These are phyloP conservation scores for Carex kokanica DNA, from an alignment of 176 grass and related monocot genomes.

Conservation along the genomic window DNA sequence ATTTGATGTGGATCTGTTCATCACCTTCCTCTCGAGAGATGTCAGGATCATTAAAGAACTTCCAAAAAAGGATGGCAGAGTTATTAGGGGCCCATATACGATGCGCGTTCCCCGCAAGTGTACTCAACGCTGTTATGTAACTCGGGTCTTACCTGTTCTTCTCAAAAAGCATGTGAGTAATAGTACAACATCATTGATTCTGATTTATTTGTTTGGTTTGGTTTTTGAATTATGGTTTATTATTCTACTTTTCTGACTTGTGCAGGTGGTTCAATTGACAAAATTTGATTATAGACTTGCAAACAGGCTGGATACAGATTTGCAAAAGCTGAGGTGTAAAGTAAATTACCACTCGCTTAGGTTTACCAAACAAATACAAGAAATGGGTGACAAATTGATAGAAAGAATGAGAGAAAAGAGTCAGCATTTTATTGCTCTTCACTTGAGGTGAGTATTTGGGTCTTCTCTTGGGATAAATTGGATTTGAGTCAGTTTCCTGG, in stretches of 20 bases:
- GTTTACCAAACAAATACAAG: conserved; percentile 78
- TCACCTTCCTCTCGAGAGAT: conserved; percentile 74
- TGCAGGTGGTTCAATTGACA: conserved; percentile 85
- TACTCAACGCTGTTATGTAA: conserved; percentile 78
- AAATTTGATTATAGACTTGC: conserved; percentile 97
- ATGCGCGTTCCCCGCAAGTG: conserved; percentile 95
- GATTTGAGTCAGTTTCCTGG: not conserved
- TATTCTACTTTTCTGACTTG: not conserved
- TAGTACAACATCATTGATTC: conserved; percentile 19
- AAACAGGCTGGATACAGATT: conserved; percentile 81
- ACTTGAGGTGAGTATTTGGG: conserved; percentile 54
- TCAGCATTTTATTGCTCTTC: conserved; percentile 91
- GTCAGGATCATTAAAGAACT: conserved; percentile 80
- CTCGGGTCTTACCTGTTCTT: conserved; percentile 83
- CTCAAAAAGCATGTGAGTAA: conserved; percentile 87
- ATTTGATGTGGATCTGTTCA: conserved; percentile 77
- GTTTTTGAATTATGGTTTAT: conserved; percentile 14
- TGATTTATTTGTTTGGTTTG: conserved; percentile 18
- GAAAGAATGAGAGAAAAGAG: conserved; percentile 80
- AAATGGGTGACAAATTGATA: conserved; percentile 75
- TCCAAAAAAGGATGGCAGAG: conserved; percentile 56
- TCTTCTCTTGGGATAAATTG: not conserved
- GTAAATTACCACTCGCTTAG: conserved; percentile 80
- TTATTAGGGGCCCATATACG: conserved; percentile 51
- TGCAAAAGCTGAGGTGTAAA: conserved; percentile 93